Percentiles rank a stretch among this genome's conserved stretches.
Evolutionary conservation across 345 rosid genomes (phyloP).

Genomic region (Gossypium raimondii): DNA sequence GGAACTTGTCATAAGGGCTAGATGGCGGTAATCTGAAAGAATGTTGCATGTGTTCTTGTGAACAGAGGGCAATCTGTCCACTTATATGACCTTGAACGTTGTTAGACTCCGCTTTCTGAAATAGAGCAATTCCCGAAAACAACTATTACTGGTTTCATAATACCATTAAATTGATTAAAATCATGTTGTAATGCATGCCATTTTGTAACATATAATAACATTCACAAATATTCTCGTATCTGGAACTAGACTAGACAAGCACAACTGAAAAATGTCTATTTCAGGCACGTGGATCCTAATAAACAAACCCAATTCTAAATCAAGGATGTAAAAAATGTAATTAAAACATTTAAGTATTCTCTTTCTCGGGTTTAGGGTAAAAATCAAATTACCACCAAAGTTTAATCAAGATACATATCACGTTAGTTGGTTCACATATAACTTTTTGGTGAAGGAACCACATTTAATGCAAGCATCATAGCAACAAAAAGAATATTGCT

Average conservation of each 20-base stretch:
- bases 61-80: conserved; percentile 36
- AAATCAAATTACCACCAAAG: not conserved
- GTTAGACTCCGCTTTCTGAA: conserved; percentile 36
- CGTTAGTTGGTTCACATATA: too few species aligned
- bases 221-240: not conserved
- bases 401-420: too few species aligned
- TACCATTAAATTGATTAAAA: not conserved
- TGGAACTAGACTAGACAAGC: not conserved
- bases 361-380: not conserved
- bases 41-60: conserved; percentile 39
- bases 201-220: not conserved
- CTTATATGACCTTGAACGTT: conserved; percentile 26
- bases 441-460: too few species aligned
- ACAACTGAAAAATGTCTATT: not conserved
- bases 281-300: not conserved
- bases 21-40: conserved; percentile 77
- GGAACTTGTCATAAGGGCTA: conserved; percentile 81
- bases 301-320: not conserved
- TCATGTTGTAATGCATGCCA: not conserved
- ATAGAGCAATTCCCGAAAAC: conserved; percentile 1
- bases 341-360: not conserved
- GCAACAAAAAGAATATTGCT: too few species aligned
- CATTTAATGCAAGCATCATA: too few species aligned
- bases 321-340: not conserved
- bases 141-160: not conserved